phyloP scores from a whole-genome alignment of 2,329 filamentous ascomycete genomes.

The Monilinia aucupariae region DNA sequence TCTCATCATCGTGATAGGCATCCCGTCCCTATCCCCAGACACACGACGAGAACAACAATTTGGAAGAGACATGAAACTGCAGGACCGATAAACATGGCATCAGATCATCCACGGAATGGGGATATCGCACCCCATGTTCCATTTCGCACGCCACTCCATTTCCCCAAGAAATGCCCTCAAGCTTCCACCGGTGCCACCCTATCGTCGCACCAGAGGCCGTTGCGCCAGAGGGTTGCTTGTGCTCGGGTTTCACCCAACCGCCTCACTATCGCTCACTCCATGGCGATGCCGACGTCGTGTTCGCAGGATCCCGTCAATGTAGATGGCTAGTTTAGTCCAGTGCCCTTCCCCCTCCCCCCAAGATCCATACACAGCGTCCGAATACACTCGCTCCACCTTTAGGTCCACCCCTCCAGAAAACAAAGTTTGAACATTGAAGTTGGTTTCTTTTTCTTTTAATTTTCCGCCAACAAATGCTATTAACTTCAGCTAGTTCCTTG shows the following conservation, averaged over 20 bases:
- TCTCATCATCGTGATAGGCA: not conserved
- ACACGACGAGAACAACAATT: not conserved
- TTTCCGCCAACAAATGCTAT: no score
- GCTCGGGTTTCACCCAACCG: not conserved
- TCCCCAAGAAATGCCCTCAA: not conserved
- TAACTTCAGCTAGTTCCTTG: no score
- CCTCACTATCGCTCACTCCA: not conserved
- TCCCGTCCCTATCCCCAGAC: no score
- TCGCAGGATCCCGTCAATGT: not conserved
- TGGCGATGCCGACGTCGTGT: slow-evolving; percentile 3
- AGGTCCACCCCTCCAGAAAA: not conserved
- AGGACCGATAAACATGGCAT: not conserved
- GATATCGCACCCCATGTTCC: not conserved
- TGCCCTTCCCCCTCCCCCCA: no score
- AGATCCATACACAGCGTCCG: not conserved
- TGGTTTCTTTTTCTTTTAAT: no score
- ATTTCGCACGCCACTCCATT: not conserved
- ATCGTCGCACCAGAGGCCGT: not conserved
- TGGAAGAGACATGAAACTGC: not conserved
- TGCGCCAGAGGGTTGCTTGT: not conserved
- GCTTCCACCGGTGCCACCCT: not conserved
- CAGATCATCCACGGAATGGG: not conserved
- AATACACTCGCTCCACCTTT: not conserved
- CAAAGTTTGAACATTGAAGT: not conserved
- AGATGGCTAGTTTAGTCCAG: not conserved